A percentile compares a stretch with the other conserved stretches of the same genome.
These are phyloP conservation scores for Mycena vitilis DNA, from an alignment of 768 basidiomycete genomes.

Conservation along the genomic window DNA sequence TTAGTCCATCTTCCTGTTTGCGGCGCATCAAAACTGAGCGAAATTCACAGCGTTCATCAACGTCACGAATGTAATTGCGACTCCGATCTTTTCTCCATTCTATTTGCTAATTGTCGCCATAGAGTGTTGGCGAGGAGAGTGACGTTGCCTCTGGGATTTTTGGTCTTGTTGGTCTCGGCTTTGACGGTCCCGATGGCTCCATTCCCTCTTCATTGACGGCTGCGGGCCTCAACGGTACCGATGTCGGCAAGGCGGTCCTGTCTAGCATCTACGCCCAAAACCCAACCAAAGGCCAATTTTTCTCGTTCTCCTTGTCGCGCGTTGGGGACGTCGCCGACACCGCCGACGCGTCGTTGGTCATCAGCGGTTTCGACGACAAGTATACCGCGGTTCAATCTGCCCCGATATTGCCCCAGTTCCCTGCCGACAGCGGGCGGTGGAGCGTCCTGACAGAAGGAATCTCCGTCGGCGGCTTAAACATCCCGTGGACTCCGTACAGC, in stretches of 20 bases:
- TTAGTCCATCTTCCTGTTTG: background rate
- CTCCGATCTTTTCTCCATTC: background rate
- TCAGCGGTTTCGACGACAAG: conserved; percentile 55
- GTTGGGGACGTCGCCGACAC: conserved; percentile 53
- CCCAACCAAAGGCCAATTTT: conserved; percentile 48
- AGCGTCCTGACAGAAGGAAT: conserved; percentile 55
- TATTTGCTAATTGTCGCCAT: background rate
- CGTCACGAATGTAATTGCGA: conserved; percentile 32
- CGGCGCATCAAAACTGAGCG: background rate
- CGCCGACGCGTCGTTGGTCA: conserved; percentile 53
- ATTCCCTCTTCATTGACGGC: conserved; percentile 25
- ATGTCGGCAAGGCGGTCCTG: conserved; percentile 46
- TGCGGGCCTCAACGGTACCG: conserved; percentile 28
- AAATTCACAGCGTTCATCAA: conserved; percentile 47
- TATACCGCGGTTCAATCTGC: conserved; percentile 45
- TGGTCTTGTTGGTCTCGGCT: conserved; percentile 51
- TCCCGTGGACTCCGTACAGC: conserved; percentile 46
- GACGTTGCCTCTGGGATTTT: conserved; percentile 40
- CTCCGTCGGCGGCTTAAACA: conserved; percentile 44
- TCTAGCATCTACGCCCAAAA: conserved; percentile 54
- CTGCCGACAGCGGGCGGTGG: conserved; percentile 52
- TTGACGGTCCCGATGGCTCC: conserved; percentile 42
- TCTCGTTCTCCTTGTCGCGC: conserved; percentile 56
- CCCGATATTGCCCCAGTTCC: conserved; percentile 49
- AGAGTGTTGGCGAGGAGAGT: conserved; percentile 32